These are phyloP conservation scores for Collariella sp. DNA, from an alignment of 495 filamentous ascomycete species.

Conservation along the genomic window DNA sequence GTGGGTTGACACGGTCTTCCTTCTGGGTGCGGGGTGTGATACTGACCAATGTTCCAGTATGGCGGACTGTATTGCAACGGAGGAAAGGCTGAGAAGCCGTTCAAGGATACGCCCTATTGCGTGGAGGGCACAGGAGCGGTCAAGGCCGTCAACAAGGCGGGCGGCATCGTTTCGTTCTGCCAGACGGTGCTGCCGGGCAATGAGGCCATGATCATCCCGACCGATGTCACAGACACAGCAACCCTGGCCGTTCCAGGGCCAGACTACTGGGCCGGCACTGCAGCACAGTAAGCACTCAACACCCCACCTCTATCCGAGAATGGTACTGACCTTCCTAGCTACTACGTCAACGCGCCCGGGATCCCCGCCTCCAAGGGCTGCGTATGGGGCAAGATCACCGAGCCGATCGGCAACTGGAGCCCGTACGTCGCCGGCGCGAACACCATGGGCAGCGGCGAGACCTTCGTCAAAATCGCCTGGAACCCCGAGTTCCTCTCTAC, in stretches of 20 bases:
- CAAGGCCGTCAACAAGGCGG: conserved; percentile 53
- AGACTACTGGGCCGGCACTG: conserved; percentile 62
- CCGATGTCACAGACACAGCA: conserved; percentile 45
- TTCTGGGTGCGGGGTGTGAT: not conserved
- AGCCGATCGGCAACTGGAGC: conserved; percentile 70
- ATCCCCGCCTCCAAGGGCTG: conserved; percentile 51
- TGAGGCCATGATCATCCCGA: conserved; percentile 82
- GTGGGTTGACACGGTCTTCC: conserved; percentile 38
- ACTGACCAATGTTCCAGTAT: conserved; percentile 45
- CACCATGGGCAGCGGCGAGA: conserved; percentile 52
- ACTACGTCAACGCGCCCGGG: conserved; percentile 74
- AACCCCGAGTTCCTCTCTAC: conserved; percentile 66
- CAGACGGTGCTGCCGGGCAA: conserved; percentile 82
- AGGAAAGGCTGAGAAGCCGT: conserved; percentile 63
- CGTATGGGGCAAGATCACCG: conserved; percentile 56
- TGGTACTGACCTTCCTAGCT: conserved; percentile 37
- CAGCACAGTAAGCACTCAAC: conserved; percentile 54
- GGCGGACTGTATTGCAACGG: conserved; percentile 70
- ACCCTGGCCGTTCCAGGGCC: conserved; percentile 63
- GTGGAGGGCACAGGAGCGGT: conserved; percentile 60
- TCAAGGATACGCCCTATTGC: conserved; percentile 61
- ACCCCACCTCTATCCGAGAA: not conserved
- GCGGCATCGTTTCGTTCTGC: conserved; percentile 60
- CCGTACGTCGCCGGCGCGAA: conserved; percentile 76
- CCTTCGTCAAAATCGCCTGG: conserved; percentile 70